Base-by-base conservation (phyloP, 768 basidiomycete genomes). In the Panaeolus papilionaceus region DNA sequence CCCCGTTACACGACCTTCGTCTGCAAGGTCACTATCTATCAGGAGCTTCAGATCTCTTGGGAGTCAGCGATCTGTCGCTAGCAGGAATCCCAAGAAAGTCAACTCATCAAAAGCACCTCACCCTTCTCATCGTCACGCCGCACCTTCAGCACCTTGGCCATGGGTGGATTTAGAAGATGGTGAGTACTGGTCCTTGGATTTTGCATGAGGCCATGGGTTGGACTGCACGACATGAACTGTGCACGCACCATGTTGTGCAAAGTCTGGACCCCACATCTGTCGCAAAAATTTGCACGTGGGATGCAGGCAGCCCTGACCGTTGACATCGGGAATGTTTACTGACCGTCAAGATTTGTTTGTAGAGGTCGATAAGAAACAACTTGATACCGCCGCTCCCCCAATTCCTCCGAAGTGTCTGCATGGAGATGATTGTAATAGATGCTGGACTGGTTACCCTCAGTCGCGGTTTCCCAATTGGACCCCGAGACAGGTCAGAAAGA, bases 391-490 rank as follows among this genome's bases (percentile, higher is more conserved):
- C 68, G 65, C 73, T 3, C 75, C 78, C 8, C 74, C 77, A 8
- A 71, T 78, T 4, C 78, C 78, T 7, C 68, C 70, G 18, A 70
- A 71, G 39, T 78, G 79, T 67, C 11, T 80, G 75, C 66, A 65
- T 70, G 39, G 72, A 66, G 10, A 64, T 69, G 14, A 78, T 79
- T 66, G 54, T 16, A 10, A 58, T 16, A 28, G 33, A 16, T 58
- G 54, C 28, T 82, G 83, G 82, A 73, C 63, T 63, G 75, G 71
- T 12, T 83, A 83, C 61, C 83, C 82, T 3, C 76, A 78, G 28
- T 74, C 78, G 0, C 72, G 73, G 38, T 89, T 85, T 67, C 85
- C 84, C 38, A 89, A 87, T 68, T 88, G 88, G 88, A 86, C 83
- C 0, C 65, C 69, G 4, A 70, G 70, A 16, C 85, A 86, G 65